Percentiles rank a stretch among this genome's conserved stretches.
Conservation (phyloP, 2,329 filamentous ascomycete genomes). For the Huntiella abstrusa region DNA sequence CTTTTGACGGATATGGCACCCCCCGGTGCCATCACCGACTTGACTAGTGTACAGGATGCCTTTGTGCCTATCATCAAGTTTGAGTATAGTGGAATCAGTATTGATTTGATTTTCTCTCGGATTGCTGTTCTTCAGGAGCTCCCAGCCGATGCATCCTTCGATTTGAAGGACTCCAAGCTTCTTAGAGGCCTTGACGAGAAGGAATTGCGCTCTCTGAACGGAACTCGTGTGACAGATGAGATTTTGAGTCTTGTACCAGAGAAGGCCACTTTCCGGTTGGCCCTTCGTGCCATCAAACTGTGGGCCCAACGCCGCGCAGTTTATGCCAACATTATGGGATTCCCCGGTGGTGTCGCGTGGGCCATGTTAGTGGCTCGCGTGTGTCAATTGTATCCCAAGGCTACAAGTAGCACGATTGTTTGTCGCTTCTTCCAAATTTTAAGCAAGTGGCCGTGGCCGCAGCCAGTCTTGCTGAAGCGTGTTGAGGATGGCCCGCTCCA, state of each 20-base stretch:
- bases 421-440: conserved; percentile 91
- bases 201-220: conserved; percentile 79
- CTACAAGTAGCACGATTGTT: conserved; percentile 72
- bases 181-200: conserved; percentile 72
- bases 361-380: conserved; percentile 92
- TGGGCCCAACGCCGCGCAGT: conserved; percentile 89
- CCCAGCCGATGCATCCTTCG: conserved; percentile 45
- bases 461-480: conserved; percentile 75
- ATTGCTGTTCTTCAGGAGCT: conserved; percentile 53
- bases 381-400: conserved; percentile 89
- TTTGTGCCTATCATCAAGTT: conserved; percentile 97
- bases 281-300: conserved; percentile 80
- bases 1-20: conserved; percentile 60
- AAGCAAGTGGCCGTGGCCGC: conserved; percentile 80
- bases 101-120: conserved; percentile 80
- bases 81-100: conserved; percentile 75
- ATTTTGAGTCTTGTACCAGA: conserved; percentile 81
- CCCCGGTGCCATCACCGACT: conserved; percentile 61
- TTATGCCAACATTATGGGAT: conserved; percentile 91
- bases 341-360: conserved; percentile 92
- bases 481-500: conserved; percentile 68
- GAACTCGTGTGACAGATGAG: conserved; percentile 84
- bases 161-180: conserved; percentile 66
- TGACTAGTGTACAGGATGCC: conserved; percentile 72
- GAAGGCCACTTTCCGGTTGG: conserved; percentile 72